Evolutionary conservation across 2,329 filamentous ascomycete species (phyloP).

Genomic region (Aspergillus sp.): DNA sequence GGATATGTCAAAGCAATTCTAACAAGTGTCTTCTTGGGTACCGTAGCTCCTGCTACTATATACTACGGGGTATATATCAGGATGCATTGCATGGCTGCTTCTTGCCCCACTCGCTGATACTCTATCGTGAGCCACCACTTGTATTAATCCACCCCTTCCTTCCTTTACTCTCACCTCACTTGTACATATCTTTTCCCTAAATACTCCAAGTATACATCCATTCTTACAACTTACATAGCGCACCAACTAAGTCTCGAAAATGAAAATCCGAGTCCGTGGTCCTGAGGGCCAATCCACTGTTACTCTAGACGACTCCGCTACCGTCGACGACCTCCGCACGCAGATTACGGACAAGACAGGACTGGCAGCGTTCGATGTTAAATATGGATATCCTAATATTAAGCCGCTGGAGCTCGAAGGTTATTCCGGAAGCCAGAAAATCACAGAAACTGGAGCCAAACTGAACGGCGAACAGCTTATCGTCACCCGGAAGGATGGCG

Average conservation of each 20-base stretch:
- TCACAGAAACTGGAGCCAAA: constrained; percentile 53
- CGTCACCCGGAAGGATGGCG: constrained; percentile 45
- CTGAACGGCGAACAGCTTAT: constrained; percentile 64
- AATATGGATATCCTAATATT: constrained; percentile 72
- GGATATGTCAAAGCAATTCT: no score
- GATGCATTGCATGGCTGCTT: no score
- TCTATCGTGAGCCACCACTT: neutral
- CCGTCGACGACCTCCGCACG: constrained; percentile 34
- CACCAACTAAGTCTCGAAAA: constrained; percentile 28
- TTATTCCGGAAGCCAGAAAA: constrained; percentile 44
- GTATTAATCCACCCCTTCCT: neutral
- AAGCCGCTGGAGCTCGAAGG: constrained; percentile 57
- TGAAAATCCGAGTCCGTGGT: constrained; percentile 69
- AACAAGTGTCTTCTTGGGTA: no score
- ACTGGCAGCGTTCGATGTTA: constrained; percentile 63
- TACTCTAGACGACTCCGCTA: constrained; percentile 59
- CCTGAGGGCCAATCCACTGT: constrained; percentile 67
- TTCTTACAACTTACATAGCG: neutral
- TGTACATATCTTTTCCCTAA: neutral
- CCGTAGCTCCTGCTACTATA: no score
- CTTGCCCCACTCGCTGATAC: neutral
- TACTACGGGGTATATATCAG: no score
- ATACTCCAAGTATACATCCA: neutral
- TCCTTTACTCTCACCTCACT: neutral
- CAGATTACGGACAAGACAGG: constrained; percentile 54